These are phyloP conservation scores for Trichoderma sp. DNA, from an alignment of 2,329 filamentous ascomycete genomes.

Conservation along the genomic window DNA sequence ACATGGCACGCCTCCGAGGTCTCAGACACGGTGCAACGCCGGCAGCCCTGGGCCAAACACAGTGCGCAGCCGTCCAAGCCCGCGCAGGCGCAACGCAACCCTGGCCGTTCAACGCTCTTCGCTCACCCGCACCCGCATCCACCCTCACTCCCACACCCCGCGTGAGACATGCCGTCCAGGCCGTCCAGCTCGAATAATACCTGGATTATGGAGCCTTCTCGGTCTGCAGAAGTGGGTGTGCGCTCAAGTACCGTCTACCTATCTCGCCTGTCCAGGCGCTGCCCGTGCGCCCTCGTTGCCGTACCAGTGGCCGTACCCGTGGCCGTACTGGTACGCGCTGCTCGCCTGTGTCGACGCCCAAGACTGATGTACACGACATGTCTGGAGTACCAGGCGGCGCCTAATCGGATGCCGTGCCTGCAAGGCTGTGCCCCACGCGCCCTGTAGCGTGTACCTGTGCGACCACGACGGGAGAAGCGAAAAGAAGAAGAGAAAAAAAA, in stretches of 20 bases:
- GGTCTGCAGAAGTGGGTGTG: conserved; percentile 14
- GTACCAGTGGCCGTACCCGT: neutral
- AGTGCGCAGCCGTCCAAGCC: neutral
- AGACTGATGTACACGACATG: neutral
- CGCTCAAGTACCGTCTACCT: neutral
- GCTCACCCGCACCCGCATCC: conserved; percentile 13
- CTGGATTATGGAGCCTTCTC: conserved; percentile 16
- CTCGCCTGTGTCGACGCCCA: neutral
- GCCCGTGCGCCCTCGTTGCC: neutral
- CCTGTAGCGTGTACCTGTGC: neutral
- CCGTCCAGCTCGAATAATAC: conserved; percentile 16
- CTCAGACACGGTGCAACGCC: conserved; percentile 15
- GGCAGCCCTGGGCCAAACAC: conserved; percentile 1
- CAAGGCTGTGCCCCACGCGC: conserved; percentile 19
- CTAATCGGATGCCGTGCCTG: conserved; percentile 20
- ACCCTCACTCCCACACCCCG: conserved; percentile 17
- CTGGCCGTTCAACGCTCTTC: neutral
- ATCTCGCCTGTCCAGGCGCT: neutral
- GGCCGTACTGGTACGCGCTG: neutral
- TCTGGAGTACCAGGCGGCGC: conserved; percentile 13
- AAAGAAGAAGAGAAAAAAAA: neutral
- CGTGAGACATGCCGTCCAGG: conserved; percentile 17
- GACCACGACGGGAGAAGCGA: neutral
- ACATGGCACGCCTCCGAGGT: conserved; percentile 13
- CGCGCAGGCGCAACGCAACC: too few species aligned